A percentile compares a stretch with the other conserved stretches of the same genome.
phyloP scores from a whole-genome alignment of 306 rosid species.

The Cucumis hystrix region DNA sequence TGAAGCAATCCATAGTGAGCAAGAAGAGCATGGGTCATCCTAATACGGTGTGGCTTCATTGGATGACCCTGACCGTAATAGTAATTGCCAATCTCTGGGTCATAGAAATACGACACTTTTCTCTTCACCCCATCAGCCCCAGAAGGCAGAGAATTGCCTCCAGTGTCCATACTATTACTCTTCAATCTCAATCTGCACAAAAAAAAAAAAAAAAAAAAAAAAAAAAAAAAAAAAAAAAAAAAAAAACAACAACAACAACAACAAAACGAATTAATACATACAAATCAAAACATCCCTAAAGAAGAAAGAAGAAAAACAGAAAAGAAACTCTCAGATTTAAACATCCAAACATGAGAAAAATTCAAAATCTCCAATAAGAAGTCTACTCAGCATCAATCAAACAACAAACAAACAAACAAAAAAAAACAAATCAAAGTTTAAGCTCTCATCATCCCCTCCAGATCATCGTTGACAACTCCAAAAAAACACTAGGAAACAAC shows the following conservation, averaged over 20 bases:
- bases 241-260: neutral
- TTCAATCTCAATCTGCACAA: no score
- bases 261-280: neutral
- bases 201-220: no score
- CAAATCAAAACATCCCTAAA: neutral
- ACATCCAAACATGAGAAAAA: neutral
- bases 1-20: slow-evolving; percentile 81
- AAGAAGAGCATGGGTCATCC: slow-evolving; percentile 85
- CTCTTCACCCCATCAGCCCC: slow-evolving; percentile 75
- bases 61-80: slow-evolving; percentile 91
- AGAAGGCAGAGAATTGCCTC: slow-evolving; percentile 69
- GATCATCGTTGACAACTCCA: neutral
- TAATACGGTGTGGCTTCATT: slow-evolving; percentile 90
- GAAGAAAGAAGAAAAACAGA: neutral
- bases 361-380: neutral
- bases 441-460: neutral
- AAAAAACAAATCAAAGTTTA: neutral
- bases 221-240: no score
- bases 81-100: slow-evolving; percentile 81
- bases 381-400: neutral
- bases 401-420: neutral
- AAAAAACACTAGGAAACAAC: neutral
- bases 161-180: slow-evolving; percentile 31
- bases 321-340: neutral
- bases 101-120: slow-evolving; percentile 69